phyloP scores from a whole-genome alignment of 495 filamentous ascomycete genomes.

The Ascodesmis nigricans region DNA sequence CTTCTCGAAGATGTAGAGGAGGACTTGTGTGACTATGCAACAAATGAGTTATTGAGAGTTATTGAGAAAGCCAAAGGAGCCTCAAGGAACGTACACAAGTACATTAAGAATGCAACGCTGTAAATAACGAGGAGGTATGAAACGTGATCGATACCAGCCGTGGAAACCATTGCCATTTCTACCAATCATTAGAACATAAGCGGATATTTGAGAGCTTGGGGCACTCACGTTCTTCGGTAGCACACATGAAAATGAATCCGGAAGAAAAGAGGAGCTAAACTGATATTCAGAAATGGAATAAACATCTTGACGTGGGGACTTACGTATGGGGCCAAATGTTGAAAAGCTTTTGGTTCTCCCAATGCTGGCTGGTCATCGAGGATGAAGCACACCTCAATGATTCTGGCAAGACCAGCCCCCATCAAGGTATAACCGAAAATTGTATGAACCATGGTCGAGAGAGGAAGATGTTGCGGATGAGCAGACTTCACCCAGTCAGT shows the following conservation, averaged over 20 bases:
- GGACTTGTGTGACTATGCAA: slow-evolving; percentile 13
- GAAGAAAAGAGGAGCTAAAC: slow-evolving; percentile 72
- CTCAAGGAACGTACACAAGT: slow-evolving; percentile 42
- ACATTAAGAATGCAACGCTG: slow-evolving; percentile 72
- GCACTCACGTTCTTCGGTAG: slow-evolving; percentile 55
- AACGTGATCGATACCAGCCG: slow-evolving; percentile 61
- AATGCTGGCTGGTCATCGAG: slow-evolving; percentile 44
- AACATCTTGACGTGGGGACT: slow-evolving; percentile 23
- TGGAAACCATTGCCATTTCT: slow-evolving; percentile 51
- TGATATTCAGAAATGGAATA: slow-evolving; percentile 1
- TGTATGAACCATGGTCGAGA: slow-evolving; percentile 77
- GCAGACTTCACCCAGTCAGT: slow-evolving; percentile 26
- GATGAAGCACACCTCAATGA: slow-evolving; percentile 82
- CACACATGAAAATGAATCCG: slow-evolving; percentile 92
- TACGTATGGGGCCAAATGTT: slow-evolving; percentile 79
- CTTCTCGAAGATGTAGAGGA: slow-evolving; percentile 12
- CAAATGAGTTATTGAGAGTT: slow-evolving; percentile 1
- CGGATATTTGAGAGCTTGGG: not conserved
- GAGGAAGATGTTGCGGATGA: slow-evolving; percentile 58
- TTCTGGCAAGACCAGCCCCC: slow-evolving; percentile 59
- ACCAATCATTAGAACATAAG: slow-evolving; percentile 1
- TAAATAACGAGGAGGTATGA: slow-evolving; percentile 80
- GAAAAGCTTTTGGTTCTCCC: slow-evolving; percentile 60
- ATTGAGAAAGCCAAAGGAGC: slow-evolving; percentile 4
- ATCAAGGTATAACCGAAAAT: slow-evolving; percentile 92